Conservation (phyloP, 768 basidiomycete genomes). For the Suillus sp. region DNA sequence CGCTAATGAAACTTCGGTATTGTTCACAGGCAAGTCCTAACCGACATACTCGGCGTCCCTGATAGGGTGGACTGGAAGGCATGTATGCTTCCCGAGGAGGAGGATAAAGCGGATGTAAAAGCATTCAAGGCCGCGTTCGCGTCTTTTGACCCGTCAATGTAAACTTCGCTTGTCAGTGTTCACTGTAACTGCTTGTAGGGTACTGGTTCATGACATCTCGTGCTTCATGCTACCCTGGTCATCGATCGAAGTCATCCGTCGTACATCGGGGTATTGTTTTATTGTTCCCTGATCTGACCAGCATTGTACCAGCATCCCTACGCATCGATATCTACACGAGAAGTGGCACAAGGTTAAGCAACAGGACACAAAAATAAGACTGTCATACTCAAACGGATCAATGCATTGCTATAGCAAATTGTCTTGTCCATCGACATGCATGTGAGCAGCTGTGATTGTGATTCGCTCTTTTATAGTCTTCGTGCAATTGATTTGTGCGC, state of each 20-base stretch:
- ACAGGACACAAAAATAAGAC: background rate
- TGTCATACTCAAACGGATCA: background rate
- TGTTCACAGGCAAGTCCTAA: slow-evolving; percentile 71
- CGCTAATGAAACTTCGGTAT: slow-evolving; percentile 14
- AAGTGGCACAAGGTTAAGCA: background rate
- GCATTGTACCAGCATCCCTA: background rate
- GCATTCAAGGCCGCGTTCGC: slow-evolving; percentile 85
- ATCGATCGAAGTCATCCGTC: background rate
- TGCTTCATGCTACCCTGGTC: background rate
- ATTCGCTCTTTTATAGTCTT: background rate
- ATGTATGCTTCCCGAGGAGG: slow-evolving; percentile 79
- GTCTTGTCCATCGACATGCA: background rate
- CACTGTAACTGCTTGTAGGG: background rate
- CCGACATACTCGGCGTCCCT: slow-evolving; percentile 70
- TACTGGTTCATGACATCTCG: background rate
- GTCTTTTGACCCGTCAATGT: slow-evolving; percentile 60
- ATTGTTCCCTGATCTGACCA: background rate
- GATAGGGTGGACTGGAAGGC: slow-evolving; percentile 91
- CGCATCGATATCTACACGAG: background rate
- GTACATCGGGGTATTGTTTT: background rate
- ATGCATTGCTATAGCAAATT: background rate
- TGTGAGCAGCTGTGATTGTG: background rate
- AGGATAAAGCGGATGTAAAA: slow-evolving; percentile 81
- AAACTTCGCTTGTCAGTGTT: slow-evolving; percentile 13
- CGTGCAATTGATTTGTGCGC: background rate